Conservation (phyloP, 2,329 filamentous ascomycete species). For the Pseudopithomyces chartarum region DNA sequence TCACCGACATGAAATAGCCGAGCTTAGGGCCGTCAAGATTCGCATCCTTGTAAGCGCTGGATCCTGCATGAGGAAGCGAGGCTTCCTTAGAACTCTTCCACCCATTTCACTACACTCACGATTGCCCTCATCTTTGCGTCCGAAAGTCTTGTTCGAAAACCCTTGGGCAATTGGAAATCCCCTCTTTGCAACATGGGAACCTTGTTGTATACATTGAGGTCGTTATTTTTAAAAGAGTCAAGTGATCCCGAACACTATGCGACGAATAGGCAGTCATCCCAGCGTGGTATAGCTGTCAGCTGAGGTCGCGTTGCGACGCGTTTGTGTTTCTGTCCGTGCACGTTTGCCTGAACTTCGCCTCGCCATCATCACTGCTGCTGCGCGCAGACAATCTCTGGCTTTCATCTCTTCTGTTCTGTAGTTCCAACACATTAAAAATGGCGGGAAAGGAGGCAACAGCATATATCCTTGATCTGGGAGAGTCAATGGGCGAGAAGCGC, state of each 20-base stretch:
- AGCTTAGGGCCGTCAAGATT: background rate
- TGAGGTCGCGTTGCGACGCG: slow-evolving; percentile 23
- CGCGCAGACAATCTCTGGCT: slow-evolving; percentile 6
- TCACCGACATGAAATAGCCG: background rate
- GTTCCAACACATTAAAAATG: slow-evolving; percentile 58
- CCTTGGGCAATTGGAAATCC: background rate
- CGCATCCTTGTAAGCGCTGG: too few species aligned
- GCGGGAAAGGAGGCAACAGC: slow-evolving; percentile 91
- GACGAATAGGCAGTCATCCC: background rate
- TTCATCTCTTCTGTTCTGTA: background rate
- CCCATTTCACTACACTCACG: too few species aligned
- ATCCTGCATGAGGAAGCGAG: too few species aligned
- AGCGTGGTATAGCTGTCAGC: slow-evolving; percentile 12
- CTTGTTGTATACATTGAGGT: too few species aligned
- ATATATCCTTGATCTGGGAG: slow-evolving; percentile 87
- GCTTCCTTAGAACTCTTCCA: too few species aligned
- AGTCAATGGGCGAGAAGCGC: slow-evolving; percentile 77
- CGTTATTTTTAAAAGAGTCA: too few species aligned
- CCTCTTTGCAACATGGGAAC: background rate
- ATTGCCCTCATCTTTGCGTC: too few species aligned
- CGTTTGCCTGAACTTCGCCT: slow-evolving; percentile 30
- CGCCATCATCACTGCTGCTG: slow-evolving; percentile 9
- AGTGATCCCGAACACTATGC: background rate
- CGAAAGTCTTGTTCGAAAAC: too few species aligned
- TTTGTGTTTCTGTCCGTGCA: slow-evolving; percentile 20